A percentile compares a stretch with the other conserved stretches of the same genome.
Evolutionary conservation across 345 rosid species (phyloP).

Genomic region (Chamaenerion angustifolium): DNA sequence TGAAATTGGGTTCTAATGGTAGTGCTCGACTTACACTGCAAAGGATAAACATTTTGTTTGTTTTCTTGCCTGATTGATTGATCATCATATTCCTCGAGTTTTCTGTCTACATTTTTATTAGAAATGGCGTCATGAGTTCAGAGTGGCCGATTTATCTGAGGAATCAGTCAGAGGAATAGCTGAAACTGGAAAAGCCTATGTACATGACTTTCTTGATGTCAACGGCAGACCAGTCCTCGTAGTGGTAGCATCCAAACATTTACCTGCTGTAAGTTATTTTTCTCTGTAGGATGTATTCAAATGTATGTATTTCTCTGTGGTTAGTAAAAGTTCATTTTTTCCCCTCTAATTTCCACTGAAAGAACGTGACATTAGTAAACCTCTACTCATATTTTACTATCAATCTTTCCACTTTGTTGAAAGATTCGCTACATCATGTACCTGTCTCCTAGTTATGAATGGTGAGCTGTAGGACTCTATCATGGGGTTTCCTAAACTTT

Average conservation of each 20-base stretch:
- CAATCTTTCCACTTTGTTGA: too few relatives aligned
- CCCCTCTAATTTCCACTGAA: too few relatives aligned
- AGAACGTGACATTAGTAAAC: too few relatives aligned
- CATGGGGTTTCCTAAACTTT: too few relatives aligned
- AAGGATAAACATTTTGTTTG: too few relatives aligned
- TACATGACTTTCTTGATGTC: constrained; percentile 59
- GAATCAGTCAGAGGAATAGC: constrained; percentile 48
- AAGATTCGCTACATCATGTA: too few relatives aligned
- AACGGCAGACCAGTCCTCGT: constrained; percentile 62
- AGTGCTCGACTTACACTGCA: not conserved
- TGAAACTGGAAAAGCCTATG: constrained; percentile 61
- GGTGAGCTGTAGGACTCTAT: too few relatives aligned
- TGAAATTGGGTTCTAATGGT: not conserved
- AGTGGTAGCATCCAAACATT: constrained; percentile 75
- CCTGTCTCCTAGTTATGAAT: too few relatives aligned
- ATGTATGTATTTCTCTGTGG: not conserved
- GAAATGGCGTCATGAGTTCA: constrained; percentile 86
- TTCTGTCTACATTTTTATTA: constrained; percentile 11
- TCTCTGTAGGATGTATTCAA: too few relatives aligned
- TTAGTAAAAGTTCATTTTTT: too few relatives aligned
- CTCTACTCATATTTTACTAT: too few relatives aligned
- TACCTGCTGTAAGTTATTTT: constrained; percentile 48
- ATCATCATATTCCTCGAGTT: not conserved
- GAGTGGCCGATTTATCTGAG: constrained; percentile 48
- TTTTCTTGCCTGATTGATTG: not conserved